Percentiles rank a stretch among this genome's conserved stretches.
Conservation (phyloP, 2,329 filamentous ascomycete genomes). For the Penicillium aurantiogriseum region DNA sequence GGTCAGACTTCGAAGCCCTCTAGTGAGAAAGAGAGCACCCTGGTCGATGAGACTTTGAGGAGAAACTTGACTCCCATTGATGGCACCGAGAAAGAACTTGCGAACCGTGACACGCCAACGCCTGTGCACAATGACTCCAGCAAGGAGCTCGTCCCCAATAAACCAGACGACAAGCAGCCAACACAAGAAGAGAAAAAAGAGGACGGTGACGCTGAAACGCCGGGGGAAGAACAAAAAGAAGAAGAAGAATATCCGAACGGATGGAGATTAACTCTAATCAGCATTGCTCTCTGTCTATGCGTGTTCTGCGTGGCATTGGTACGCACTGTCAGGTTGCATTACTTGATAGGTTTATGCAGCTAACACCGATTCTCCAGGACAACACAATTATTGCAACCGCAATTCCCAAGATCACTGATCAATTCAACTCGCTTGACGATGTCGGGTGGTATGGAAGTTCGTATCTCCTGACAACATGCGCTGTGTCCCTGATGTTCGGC, state of each 20-base stretch:
- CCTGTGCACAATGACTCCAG: constrained; percentile 13
- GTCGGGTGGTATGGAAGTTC: constrained; percentile 51
- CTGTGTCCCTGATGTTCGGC: constrained; percentile 45
- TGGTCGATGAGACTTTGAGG: constrained; percentile 14
- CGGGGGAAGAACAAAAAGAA: constrained; percentile 25
- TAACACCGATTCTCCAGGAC: constrained; percentile 26
- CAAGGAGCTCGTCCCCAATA: constrained; percentile 12
- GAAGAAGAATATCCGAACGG: constrained; percentile 34
- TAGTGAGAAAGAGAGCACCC: constrained; percentile 26
- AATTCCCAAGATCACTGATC: constrained; percentile 49
- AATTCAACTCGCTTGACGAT: constrained; percentile 48
- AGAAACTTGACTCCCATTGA: neutral
- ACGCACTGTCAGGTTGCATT: neutral
- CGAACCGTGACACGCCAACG: neutral
- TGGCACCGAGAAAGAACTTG: constrained; percentile 11
- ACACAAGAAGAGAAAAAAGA: constrained; percentile 7
- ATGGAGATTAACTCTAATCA: constrained; percentile 36
- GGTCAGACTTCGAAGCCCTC: constrained; percentile 12
- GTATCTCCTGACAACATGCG: constrained; percentile 45
- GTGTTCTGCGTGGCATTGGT: constrained; percentile 43
- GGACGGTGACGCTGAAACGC: constrained; percentile 2
- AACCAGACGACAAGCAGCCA: constrained; percentile 12
- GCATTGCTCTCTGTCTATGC: constrained; percentile 38
- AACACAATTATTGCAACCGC: constrained; percentile 49
- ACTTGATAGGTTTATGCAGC: neutral